Conservation (phyloP, 1,284 basidiomycete species). For the Somion occarium region DNA sequence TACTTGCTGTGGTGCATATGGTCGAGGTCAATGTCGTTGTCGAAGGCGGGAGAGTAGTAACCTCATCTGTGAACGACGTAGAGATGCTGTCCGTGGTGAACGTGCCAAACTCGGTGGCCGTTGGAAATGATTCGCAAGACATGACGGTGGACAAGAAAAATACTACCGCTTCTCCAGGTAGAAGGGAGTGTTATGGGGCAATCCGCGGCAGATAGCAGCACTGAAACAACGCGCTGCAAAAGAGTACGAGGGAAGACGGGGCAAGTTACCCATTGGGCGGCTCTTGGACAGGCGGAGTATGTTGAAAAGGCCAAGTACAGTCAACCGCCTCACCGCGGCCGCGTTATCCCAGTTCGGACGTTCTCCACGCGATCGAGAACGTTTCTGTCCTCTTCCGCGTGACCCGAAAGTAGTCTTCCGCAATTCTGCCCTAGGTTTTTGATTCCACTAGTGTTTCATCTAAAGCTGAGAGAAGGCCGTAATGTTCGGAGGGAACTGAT, state of each 20-base stretch:
- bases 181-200: neutral
- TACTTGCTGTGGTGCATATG: slow-evolving; percentile 23
- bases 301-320: neutral
- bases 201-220: no score
- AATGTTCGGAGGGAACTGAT: no score
- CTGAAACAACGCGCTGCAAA: neutral
- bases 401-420: neutral
- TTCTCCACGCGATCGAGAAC: neutral
- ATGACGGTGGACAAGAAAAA: neutral
- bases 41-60: slow-evolving; percentile 21
- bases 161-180: neutral
- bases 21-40: slow-evolving; percentile 26
- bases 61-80: slow-evolving; percentile 30
- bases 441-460: no score
- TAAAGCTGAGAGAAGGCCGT: no score
- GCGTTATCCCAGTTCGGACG: neutral
- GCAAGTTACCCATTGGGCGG: neutral
- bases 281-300: neutral
- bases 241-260: neutral
- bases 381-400: neutral
- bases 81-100: slow-evolving; percentile 28
- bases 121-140: slow-evolving; percentile 31
- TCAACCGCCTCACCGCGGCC: neutral
- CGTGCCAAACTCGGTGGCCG: slow-evolving; percentile 33
- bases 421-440: no score